phyloP scores from a whole-genome alignment of 2,329 filamentous ascomycete genomes.

The Penicillium sclerotiorum region DNA sequence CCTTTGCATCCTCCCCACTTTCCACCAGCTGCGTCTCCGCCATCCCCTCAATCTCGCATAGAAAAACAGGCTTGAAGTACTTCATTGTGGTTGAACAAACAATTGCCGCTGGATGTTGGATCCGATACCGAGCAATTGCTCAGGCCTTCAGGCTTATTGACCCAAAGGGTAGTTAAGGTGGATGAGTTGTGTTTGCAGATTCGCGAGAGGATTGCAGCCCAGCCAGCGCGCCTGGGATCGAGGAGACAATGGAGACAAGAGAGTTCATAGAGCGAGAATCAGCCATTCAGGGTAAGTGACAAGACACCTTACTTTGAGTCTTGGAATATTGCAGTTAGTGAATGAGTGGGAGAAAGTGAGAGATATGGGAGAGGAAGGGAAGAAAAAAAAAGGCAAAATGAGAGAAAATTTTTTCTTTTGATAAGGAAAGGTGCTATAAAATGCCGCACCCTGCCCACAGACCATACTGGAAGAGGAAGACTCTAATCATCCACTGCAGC shows the following conservation, averaged over 20 bases:
- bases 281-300: slow-evolving; percentile 1
- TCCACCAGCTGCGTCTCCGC: slow-evolving; percentile 8
- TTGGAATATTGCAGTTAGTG: no score
- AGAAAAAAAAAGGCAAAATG: no score
- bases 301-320: neutral
- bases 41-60: slow-evolving; percentile 8
- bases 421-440: no score
- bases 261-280: slow-evolving; percentile 3
- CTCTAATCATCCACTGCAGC: no score
- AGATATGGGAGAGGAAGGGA: no score
- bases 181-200: neutral
- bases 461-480: no score
- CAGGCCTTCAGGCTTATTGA: neutral
- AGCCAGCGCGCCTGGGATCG: slow-evolving; percentile 1
- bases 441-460: no score
- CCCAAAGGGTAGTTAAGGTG: neutral
- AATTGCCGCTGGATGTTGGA: slow-evolving; percentile 35
- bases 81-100: slow-evolving; percentile 1
- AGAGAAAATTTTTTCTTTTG: no score
- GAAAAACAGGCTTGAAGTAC: slow-evolving; percentile 9
- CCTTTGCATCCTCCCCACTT: neutral
- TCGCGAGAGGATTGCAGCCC: neutral
- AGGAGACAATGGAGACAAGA: neutral
- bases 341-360: no score
- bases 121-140: neutral